Evolutionary conservation across 805 yeast species (phyloP), one percentile per base, ranked within the genome.

Genomic region (Saccharomycopsis sp.): DNA sequence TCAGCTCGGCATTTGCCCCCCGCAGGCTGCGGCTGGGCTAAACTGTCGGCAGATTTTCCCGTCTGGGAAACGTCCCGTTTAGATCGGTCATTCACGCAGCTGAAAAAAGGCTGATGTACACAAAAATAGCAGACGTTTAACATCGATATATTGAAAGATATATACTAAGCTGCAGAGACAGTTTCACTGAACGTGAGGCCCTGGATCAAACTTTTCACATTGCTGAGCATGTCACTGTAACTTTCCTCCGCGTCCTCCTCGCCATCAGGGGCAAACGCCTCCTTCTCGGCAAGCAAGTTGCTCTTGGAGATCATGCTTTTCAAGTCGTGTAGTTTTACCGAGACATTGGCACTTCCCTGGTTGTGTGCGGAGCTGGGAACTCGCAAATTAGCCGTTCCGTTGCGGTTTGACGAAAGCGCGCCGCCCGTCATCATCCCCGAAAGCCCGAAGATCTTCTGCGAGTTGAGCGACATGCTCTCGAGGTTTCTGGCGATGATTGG

Each of bases 361-460:
- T 34, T 34, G 14, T 54, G n/a, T 2, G 51, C 20, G 20, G 50
- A n/a, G 8, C 56, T 58, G 12, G 47, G 14, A n/a, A 58, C 24
- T 14, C 34, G 37, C 14, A 50, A 40, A 2, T 56, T 16, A 3
- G 58, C 21, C 7, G 48, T 44, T 16, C 48, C 48, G 37, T 29
- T 29, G 9, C 37, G 37, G 37, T 29, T 29, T 12, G 37, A 29
- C 12, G 37, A 29, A 7, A 29, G 12, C 5, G 37, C 37, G 4
- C 48, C 48, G 18, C 48, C 48, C 7, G 48, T 44, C 21, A 44
- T 16, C 18, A 16, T 44, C 37, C 37, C 37, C 37, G 52, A 18
- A 55, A 54, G 24, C 52, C 24, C 14, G 29, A 34, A 18, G 52
- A 21, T n/a, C 52, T 55, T 52, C 55, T 57, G 18, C 37, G 50